Base-by-base conservation (phyloP, 305 asterid species). In the Solanum hybrid region DNA sequence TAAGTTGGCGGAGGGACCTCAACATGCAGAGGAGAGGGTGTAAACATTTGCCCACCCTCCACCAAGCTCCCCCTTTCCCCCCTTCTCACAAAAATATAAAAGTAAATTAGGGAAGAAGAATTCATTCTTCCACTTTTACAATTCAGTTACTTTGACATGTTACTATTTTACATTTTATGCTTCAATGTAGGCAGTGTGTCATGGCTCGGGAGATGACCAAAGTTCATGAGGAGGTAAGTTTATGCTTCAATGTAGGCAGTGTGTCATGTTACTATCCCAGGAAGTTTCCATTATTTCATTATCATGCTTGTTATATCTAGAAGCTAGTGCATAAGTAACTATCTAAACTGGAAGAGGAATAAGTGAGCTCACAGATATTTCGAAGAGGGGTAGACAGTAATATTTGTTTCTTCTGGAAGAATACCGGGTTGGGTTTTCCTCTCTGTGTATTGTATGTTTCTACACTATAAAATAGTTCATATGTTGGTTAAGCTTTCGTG, bases 181-280 rank as follows among this genome's bases (percentile, higher is more conserved):
- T 85, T 85, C 51, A 88, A 90, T 88, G 86, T 94, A 95, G 99
- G 96, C 94, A 91, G 90, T 97, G 98, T 92, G 98, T 96, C 90
- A 91, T 97, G 92, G 99, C 99, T 78, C 96, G 98, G 38, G 99
- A 96, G 94, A 94, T 97, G 95, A 96, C 99, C 93, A 97, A 96
- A 92, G 90, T 95, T 19, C 97, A 95, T 71, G 99, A 97, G 95
- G 97, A 95, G 94, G 99, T 95, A 90, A 89, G 88, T 17, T 69
- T 64, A 32, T 31, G 29, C 29, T 27, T 27, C 29, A 27, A 27
- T 27, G 29, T 27, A 27, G 29, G 29, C 29, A 27, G 29, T 27
- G 29, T 27, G 29, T 27, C 29, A 27, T 27, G 29, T 27, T 27
- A 27, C 22, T 31, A 32, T 85, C 76, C 45, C 51, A 24, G 72